Evolutionary conservation across 441 rosid genomes (phyloP).

Genomic region (Daphne laureola): DNA sequence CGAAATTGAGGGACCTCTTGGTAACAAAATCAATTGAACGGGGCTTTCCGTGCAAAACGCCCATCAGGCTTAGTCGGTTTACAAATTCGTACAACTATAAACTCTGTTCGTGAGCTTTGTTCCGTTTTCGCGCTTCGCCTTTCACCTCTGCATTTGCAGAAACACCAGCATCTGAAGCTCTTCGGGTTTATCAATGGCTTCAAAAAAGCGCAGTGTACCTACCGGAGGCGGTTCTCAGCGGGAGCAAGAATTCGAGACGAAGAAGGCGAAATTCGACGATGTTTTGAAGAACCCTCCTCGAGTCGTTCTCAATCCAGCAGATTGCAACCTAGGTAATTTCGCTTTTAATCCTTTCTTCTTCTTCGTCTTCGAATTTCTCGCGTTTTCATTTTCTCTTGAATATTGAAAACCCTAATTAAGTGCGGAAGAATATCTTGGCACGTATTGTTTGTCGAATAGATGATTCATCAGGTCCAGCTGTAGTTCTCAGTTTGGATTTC

Average conservation of each 20-base stretch:
- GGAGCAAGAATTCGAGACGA: not conserved
- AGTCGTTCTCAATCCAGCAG: slow-evolving; percentile 25
- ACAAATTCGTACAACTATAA: too few relatives aligned
- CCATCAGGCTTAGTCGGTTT: too few relatives aligned
- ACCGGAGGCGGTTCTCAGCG: not conserved
- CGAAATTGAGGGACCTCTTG: too few relatives aligned
- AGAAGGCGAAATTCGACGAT: slow-evolving; percentile 11
- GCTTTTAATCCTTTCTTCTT: not conserved
- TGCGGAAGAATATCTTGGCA: not conserved
- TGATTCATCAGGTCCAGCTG: too few relatives aligned
- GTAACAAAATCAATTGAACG: too few relatives aligned
- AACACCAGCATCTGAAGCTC: too few relatives aligned
- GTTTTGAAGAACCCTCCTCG: slow-evolving; percentile 7
- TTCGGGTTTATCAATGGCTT: slow-evolving; percentile 1
- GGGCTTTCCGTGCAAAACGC: too few relatives aligned
- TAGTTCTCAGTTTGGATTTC: not conserved
- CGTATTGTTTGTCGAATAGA: too few relatives aligned
- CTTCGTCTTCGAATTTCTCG: not conserved
- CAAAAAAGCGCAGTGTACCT: slow-evolving; percentile 12
- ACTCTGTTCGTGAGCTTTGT: too few relatives aligned
- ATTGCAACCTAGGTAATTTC: slow-evolving; percentile 22
- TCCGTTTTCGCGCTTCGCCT: too few relatives aligned
- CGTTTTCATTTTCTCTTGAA: not conserved
- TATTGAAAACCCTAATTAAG: not conserved
- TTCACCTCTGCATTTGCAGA: too few relatives aligned